Base-by-base conservation (phyloP, 495 filamentous ascomycete species). In the Schizothecium vesticola region DNA sequence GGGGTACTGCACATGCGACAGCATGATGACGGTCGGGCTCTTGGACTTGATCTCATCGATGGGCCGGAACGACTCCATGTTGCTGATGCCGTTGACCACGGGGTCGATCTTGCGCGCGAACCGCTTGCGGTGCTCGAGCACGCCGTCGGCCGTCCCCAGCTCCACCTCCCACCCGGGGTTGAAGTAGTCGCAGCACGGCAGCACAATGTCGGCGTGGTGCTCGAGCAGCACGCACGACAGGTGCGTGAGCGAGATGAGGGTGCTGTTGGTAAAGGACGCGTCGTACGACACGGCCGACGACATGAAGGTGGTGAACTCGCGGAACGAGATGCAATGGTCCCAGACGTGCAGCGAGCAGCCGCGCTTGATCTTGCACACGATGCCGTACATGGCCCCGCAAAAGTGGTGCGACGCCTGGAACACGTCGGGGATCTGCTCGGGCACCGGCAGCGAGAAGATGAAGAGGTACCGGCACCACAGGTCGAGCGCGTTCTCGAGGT, bases 321-420 rank as follows among this genome's bases (percentile, higher is more conserved):
- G 79, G 85, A 85, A 89, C 60, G 78, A 83, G 71, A 89, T 89
- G 58, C 85, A 86, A 68, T 89, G 87, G 69, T 89, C 87, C 87
- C 87, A 89, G 67, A 89, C 85, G 70, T 87, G 85, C 57, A 88
- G 75, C 5, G 83, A 87, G 71, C 84, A 86, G 56, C 81, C 80
- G 51, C 85, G 79, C 75, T 86, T 87, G 62, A 88, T 79, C 73
- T 89, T 89, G 78, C 86, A 88, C 11, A 88, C 82, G 29, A 89
- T 85, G 24, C 87, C 87, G 66, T 88, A 89, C 0, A 85, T 85
- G 6, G 86, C 86, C 65, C 85, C 85, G 51, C 86, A 82, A 70
- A 85, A 86, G 74, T 89, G 87, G 64, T 89, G 87, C 3, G 86
- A 87, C 8, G 86, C 85, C 71, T 89, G 87, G 78, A 89, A 88